Evolutionary conservation across 2,329 filamentous ascomycete species (phyloP).

Genomic region (Claviceps humidiphila): DNA sequence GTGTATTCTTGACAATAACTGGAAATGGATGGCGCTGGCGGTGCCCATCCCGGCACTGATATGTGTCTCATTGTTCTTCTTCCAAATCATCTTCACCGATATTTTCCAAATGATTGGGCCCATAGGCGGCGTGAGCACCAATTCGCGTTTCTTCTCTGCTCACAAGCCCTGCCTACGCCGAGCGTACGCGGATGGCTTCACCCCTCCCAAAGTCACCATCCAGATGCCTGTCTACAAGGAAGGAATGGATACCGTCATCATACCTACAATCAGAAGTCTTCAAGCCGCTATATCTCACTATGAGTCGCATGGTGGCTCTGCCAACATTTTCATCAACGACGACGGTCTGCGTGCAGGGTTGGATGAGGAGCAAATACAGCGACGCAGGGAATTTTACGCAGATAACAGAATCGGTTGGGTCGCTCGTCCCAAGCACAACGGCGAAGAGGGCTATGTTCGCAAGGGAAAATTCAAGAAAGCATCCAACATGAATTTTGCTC

Average conservation of each 20-base stretch:
- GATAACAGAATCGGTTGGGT: slow-evolving; percentile 35
- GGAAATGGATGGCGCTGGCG: slow-evolving; percentile 24
- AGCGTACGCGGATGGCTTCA: slow-evolving; percentile 18
- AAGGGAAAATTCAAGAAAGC: slow-evolving; percentile 60
- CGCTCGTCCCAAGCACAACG: slow-evolving; percentile 32
- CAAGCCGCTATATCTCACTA: slow-evolving; percentile 37
- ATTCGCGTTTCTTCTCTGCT: slow-evolving; percentile 32
- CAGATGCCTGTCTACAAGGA: slow-evolving; percentile 29
- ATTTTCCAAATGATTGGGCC: slow-evolving; percentile 36
- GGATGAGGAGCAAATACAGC: slow-evolving; percentile 25
- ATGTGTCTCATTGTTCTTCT: slow-evolving; percentile 25
- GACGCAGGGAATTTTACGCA: slow-evolving; percentile 34
- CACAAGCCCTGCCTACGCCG: slow-evolving; percentile 20
- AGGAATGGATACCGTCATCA: slow-evolving; percentile 28
- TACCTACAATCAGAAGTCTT: slow-evolving; percentile 34
- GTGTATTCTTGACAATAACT: slow-evolving; percentile 24
- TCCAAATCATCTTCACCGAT: slow-evolving; percentile 26
- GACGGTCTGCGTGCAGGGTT: slow-evolving; percentile 45
- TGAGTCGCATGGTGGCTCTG: slow-evolving; percentile 31
- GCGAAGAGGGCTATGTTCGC: slow-evolving; percentile 35
- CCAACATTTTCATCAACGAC: slow-evolving; percentile 47
- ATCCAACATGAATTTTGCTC: slow-evolving; percentile 63
- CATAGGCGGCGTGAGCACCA: slow-evolving; percentile 27
- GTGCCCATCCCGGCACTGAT: slow-evolving; percentile 23
- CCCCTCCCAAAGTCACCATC: slow-evolving; percentile 21